Base-by-base conservation (phyloP, 2,329 filamentous ascomycete genomes). In the Capronia coronata region DNA sequence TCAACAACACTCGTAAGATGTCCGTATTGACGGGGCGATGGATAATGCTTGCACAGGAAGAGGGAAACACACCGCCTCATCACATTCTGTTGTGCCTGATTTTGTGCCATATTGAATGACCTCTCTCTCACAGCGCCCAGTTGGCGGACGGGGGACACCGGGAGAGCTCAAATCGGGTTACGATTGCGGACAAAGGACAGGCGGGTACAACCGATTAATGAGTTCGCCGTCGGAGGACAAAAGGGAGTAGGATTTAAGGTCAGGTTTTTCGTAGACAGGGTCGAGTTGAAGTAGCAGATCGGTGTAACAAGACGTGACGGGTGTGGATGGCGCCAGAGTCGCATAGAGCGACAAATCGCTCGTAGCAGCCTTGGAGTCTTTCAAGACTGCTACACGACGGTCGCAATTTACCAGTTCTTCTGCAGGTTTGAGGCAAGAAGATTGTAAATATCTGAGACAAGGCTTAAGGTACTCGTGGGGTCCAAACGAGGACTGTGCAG, bases 61-160 rank as follows among this genome's bases (percentile, higher is more conserved):
- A 37, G 21, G 40, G 14, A 18, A n/a, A 35, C 48, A 16, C 27
- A 48, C 82, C 82, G 83, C 73, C 79, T 75, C 71, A 82, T 82
- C 53, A 81, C 78, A 64, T 80, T 79, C 60, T 75, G 69, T 47
- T 59, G 57, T 52, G 56, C 48, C 49, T 69, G 65, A 62, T 67
- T 74, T 59, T 67, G 69, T 34, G 71, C 65, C 74, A 76, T 76
- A 56, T 59, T 48, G 30, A 43, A 38, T 22, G 19, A 27, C 35
- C 30, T 34, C 37, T 35, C 51, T 46, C 46, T 48, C 46, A 39
- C 47, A 44, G 43, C 46, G 50, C 44, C 44, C 43, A 25, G 29
- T 14, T 18, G 37, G 34, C 39, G 46, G 48, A 39, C 67, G 66
- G 65, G 69, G 68, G 49, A 70, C 68, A 67, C 70, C 69, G 49